Evolutionary conservation across 192 early-diverging fungal species (phyloP).

Genomic region (Dispira simplex): DNA sequence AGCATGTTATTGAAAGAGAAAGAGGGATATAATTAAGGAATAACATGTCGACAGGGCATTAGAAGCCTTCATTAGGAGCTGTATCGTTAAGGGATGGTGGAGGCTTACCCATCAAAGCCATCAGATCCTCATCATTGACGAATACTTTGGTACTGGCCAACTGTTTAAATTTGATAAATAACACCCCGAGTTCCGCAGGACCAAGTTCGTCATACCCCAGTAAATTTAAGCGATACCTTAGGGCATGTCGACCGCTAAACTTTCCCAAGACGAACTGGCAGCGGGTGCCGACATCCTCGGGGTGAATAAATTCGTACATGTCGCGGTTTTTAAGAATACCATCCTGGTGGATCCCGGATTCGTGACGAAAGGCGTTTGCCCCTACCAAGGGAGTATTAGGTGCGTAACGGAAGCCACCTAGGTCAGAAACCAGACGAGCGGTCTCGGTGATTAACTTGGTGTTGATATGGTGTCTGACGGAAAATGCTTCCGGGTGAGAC

Average conservation of each 20-base stretch:
- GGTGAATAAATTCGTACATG: constrained; percentile 94
- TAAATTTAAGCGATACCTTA: constrained; percentile 60
- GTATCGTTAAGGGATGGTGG: neutral
- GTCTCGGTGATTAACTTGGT: constrained; percentile 72
- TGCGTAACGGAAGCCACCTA: constrained; percentile 86
- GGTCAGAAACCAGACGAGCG: constrained; percentile 74
- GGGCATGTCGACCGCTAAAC: constrained; percentile 90
- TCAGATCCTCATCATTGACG: constrained; percentile 78
- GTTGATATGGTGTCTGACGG: constrained; percentile 81
- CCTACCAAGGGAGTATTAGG: constrained; percentile 98
- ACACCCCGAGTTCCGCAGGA: constrained; percentile 46
- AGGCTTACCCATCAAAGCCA: constrained; percentile 68
- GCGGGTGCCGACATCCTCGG: constrained; percentile 79
- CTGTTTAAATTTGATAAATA: constrained; percentile 79
- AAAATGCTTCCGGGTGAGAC: constrained; percentile 74
- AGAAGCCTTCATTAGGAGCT: too few species aligned
- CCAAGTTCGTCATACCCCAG: constrained; percentile 55
- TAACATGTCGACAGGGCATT: too few species aligned
- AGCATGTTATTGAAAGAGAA: too few species aligned
- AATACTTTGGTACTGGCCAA: constrained; percentile 79
- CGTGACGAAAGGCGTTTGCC: constrained; percentile 88
- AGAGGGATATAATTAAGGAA: too few species aligned
- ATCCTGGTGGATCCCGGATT: constrained; percentile 98
- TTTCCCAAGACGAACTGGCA: constrained; percentile 85
- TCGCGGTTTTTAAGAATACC: constrained; percentile 89